A percentile compares a stretch with the other conserved stretches of the same genome.
Conservation (phyloP, 805 yeast genomes). For the Tetrapisispora iriomotensis region DNA sequence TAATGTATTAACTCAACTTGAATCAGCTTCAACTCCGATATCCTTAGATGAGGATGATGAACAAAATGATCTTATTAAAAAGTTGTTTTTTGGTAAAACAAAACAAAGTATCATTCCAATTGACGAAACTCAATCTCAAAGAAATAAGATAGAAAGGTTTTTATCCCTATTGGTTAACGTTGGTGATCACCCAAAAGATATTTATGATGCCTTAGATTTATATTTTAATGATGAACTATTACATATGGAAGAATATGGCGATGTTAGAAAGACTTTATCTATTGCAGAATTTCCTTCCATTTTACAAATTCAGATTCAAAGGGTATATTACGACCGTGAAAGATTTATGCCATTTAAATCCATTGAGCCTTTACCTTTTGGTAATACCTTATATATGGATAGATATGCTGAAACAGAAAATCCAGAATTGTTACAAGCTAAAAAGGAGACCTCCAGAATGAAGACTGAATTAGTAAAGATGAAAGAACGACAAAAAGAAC, state of each 20-base stretch:
- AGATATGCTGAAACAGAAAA: conserved; percentile 70
- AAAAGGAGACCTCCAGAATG: conserved; percentile 51
- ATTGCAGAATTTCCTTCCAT: conserved; percentile 67
- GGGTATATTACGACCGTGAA: conserved; percentile 81
- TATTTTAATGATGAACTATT: conserved; percentile 64
- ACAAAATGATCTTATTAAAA: conserved; percentile 72
- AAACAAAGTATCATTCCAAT: conserved; percentile 62
- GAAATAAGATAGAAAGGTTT: conserved; percentile 63
- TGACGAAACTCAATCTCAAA: conserved; percentile 25
- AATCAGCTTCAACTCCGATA: conserved; percentile 71
- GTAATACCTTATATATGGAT: conserved; percentile 73
- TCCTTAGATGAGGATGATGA: conserved; percentile 62
- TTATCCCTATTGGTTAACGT: conserved; percentile 76
- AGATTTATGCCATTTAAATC: conserved; percentile 70
- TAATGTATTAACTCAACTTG: conserved; percentile 83
- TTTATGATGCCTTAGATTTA: conserved; percentile 84
- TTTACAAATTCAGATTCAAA: conserved; percentile 84
- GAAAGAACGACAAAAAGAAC: conserved; percentile 33
- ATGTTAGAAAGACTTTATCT: conserved; percentile 63
- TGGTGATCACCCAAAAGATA: conserved; percentile 77
- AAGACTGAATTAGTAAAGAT: conserved; percentile 42
- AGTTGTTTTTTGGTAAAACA: conserved; percentile 76
- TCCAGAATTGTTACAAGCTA: conserved; percentile 38
- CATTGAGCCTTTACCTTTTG: conserved; percentile 70
- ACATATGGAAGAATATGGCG: conserved; percentile 56